Percentiles rank a stretch among this genome's conserved stretches.
phyloP scores from a whole-genome alignment of 177 flowering plant genomes.

The Viscum album region DNA sequence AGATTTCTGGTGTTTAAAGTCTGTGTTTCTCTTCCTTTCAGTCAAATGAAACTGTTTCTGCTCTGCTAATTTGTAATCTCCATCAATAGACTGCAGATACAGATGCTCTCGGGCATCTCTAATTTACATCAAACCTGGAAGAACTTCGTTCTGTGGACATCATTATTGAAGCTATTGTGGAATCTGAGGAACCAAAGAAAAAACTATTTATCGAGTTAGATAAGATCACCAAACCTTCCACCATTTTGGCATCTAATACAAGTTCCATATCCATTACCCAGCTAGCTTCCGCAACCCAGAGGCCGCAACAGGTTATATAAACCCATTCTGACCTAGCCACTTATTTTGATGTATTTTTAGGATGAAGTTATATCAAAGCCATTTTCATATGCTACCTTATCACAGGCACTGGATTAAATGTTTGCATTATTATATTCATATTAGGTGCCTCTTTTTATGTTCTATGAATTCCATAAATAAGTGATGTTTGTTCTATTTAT shows the following conservation, averaged over 20 bases:
- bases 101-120: conserved; percentile 36
- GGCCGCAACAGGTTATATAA: conserved; percentile 68
- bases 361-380: no score
- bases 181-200: conserved; percentile 77
- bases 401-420: no score
- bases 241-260: conserved; percentile 92
- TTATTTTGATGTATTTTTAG: no score
- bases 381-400: no score
- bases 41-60: no score
- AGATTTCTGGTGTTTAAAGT: no score
- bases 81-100: conserved; percentile 33
- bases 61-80: neutral
- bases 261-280: conserved; percentile 94
- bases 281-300: conserved; percentile 57
- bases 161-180: conserved; percentile 88
- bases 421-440: no score
- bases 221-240: conserved; percentile 50
- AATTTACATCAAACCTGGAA: conserved; percentile 44
- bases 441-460: no score
- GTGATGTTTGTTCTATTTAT: no score
- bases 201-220: conserved; percentile 55
- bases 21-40: no score
- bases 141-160: conserved; percentile 57
- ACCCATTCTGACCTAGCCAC: neutral
- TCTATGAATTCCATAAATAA: no score